Evolutionary conservation across 805 yeast species (phyloP), one percentile per base, ranked within the genome.

Genomic region (Priceomyces haplophilus): DNA sequence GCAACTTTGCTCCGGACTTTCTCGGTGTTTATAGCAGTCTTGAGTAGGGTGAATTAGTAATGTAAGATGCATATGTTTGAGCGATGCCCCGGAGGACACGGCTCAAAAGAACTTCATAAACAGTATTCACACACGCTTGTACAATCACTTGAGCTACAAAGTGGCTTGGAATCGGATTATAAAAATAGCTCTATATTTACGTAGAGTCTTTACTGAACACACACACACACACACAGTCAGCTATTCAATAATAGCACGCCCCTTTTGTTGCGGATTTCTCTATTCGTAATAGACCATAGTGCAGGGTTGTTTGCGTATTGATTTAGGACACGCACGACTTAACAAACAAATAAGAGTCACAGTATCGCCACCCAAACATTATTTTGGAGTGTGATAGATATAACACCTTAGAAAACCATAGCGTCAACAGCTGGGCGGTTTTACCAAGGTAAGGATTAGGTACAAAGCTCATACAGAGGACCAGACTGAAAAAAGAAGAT

Each of bases 261-360:
- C 24, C 24, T 21, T 21, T 21, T 21, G 8, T 8, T 21, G 24
- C 24, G 24, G 24, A 21, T 21, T 7, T 6, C 6, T 21, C 8
- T 7, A 21, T 21, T 21, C 8, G 24, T 7, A 21, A 21, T 21
- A 21, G 24, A n/a, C 27, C 15, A 10, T 27, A 27, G 31, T 27
- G 31, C 31, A 27, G 31, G 31, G 31, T 27, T 36, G 19, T 23
- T 36, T 25, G 30, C 30, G 31, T 23, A 27, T 23, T 23, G 27
- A 21, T 36, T 36, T 23, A 23, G 12, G 13, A 7, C 19, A 3
- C 31, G 21, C 39, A 36, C 39, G 29, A 36, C 39, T 23, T 11
- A 23, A 24, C 30, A 36, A 36, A 23, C 15, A 34, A 35, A 36
- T 36, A 36, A 36, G 18, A 23, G 18, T 36, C 30, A 23, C 39